phyloP scores from a whole-genome alignment of 1,284 basidiomycete species.

The Puccinia brachypodii region DNA sequence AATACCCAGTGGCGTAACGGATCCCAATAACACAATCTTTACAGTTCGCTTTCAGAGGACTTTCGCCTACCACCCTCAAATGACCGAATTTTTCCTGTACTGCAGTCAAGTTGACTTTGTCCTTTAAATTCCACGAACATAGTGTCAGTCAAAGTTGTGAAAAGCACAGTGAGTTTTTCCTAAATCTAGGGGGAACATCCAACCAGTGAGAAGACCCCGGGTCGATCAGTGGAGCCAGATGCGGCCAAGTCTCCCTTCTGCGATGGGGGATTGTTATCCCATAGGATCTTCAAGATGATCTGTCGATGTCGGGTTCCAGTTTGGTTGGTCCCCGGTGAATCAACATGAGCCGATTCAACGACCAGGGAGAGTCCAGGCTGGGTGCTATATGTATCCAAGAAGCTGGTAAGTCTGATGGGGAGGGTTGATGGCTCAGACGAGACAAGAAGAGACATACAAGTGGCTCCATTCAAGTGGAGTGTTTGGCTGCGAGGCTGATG shows the following conservation, averaged over 20 bases:
- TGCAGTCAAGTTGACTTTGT: slow-evolving; percentile 38
- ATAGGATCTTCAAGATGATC: slow-evolving; percentile 22
- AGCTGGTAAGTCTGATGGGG: not conserved
- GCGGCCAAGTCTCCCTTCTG: not conserved
- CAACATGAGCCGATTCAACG: slow-evolving; percentile 12
- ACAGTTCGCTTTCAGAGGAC: slow-evolving; percentile 31
- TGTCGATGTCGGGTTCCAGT: not conserved
- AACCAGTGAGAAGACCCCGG: slow-evolving; percentile 17
- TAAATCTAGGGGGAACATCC: not conserved
- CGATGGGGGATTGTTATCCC: slow-evolving; percentile 24
- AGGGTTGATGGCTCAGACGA: not conserved
- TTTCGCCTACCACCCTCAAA: slow-evolving; percentile 17
- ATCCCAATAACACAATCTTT: slow-evolving; percentile 36
- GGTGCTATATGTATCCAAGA: not conserved
- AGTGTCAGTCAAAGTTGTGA: not conserved
- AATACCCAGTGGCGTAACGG: slow-evolving; percentile 24
- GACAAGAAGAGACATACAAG: slow-evolving; percentile 1
- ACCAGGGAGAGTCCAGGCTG: slow-evolving; percentile 20
- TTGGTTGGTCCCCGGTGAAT: not conserved
- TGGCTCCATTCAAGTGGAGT: slow-evolving; percentile 22
- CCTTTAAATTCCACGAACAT: not conserved
- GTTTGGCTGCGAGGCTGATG: not conserved
- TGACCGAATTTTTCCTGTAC: slow-evolving; percentile 15
- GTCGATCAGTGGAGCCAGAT: not conserved
- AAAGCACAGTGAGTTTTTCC: not conserved